Conservation (phyloP, 164 flowering plant genomes). For the Nymphaea thermarum region DNA sequence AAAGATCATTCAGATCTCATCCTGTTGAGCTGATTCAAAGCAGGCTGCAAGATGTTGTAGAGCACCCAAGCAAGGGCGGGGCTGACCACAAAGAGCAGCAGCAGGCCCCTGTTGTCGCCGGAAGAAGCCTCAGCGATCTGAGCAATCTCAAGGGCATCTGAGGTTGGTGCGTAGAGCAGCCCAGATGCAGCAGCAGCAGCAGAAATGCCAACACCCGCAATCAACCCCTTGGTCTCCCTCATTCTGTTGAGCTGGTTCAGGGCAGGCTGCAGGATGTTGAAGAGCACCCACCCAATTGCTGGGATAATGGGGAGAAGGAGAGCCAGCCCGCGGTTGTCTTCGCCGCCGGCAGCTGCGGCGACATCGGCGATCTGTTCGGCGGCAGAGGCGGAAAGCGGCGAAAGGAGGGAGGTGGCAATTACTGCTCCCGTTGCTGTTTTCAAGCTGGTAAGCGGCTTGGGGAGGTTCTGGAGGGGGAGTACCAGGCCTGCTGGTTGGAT, state of each 20-base stretch:
- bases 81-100: conserved; percentile 46
- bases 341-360: conserved; percentile 32
- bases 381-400: conserved; percentile 53
- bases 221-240: conserved; percentile 42
- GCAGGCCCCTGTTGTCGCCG: conserved; percentile 46
- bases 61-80: conserved; percentile 73
- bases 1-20: conserved; percentile 48
- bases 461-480: conserved; percentile 44
- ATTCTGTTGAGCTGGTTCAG: conserved; percentile 72
- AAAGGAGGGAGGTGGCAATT: conserved; percentile 52
- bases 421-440: conserved; percentile 28
- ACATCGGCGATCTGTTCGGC: conserved; percentile 61
- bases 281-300: conserved; percentile 79
- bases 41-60: conserved; percentile 68
- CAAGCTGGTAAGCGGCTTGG: conserved; percentile 21
- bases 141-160: conserved; percentile 40
- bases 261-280: conserved; percentile 82
- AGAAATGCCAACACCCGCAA: conserved; percentile 52
- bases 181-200: conserved; percentile 55
- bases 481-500: conserved; percentile 33
- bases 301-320: conserved; percentile 68
- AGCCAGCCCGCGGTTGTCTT: conserved; percentile 66
- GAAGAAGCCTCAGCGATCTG: conserved; percentile 30
- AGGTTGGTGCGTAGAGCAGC: conserved; percentile 21
- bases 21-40: conserved; percentile 80